Base-by-base conservation (phyloP, 495 filamentous ascomycete species). In the Neurospora intermedia region DNA sequence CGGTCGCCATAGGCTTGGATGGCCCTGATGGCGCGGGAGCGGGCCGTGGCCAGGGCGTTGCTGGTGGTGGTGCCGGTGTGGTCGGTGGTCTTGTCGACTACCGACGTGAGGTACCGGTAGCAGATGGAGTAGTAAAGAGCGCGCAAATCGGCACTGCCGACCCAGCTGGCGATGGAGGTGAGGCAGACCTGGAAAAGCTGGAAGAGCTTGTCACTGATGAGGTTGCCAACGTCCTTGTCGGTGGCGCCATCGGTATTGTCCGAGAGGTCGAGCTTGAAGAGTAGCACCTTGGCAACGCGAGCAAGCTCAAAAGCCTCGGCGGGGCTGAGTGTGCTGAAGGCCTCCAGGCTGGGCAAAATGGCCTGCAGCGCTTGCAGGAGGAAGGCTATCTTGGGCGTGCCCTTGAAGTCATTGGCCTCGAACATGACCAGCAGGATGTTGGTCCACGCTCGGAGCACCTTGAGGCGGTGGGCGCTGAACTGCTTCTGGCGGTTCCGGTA, bases 161-260 rank as follows among this genome's bases (percentile, higher is more conserved):
- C 86, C 71, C 93, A 90, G 72, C 91, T 88, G 72, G 88, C 87
- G 71, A 96, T 91, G 11, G 92, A 91, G 74, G 88, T 87, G 27
- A 97, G 83, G 70, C 91, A 92, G 39, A 93, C 83, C 70, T 96
- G 91, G 85, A 99, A 98, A 20, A 98, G 87, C 76, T 97, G 91
- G 76, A 92, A 94, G 11, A 98, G 87, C 78, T 94, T 92, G 79
- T 98, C 96, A 77, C 93, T 91, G 42, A 93, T 90, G 59, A 94
- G 81, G 78, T 95, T 87, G 70, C 94, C 77, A 81, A 91, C 74
- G 39, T 85, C 77, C 42, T 80, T 83, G 72, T 83, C 83, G 23
- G 78, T 83, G 43, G 82, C 81, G 10, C 82, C 77, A 4, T 85
- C 76, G 13, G 81, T 74, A 18, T 84, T 82, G 43, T 73, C 73